phyloP scores from a whole-genome alignment of 1,284 basidiomycete genomes.

The Apiotrichum gracile region DNA sequence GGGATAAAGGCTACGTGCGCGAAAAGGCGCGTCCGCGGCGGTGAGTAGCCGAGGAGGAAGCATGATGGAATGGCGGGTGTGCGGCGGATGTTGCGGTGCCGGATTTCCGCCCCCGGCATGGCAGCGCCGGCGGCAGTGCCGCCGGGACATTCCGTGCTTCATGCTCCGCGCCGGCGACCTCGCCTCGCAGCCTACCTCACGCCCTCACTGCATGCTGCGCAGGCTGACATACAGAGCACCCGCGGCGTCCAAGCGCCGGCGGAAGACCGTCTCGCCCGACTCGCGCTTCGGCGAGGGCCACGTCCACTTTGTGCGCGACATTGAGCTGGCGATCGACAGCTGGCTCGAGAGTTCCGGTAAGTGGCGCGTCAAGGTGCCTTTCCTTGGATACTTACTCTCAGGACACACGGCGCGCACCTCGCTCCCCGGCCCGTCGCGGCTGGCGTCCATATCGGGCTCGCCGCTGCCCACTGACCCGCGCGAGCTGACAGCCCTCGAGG shows the following conservation, averaged over 20 bases:
- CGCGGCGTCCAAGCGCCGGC: conserved; percentile 14
- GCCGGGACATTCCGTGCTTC: too few species aligned
- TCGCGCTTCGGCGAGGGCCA: conserved; percentile 12
- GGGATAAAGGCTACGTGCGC: conserved; percentile 18
- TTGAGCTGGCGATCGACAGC: conserved; percentile 15
- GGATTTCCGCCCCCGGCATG: too few species aligned
- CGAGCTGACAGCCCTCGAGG: conserved; percentile 11
- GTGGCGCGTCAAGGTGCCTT: background rate
- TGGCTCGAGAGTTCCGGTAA: conserved; percentile 17
- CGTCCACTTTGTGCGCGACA: conserved; percentile 14
- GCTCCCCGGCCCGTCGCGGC: conserved; percentile 8
- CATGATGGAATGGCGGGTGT: background rate
- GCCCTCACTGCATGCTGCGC: too few species aligned
- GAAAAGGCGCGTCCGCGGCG: conserved; percentile 23
- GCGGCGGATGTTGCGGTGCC: too few species aligned
- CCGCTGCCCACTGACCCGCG: background rate
- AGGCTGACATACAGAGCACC: conserved; percentile 12
- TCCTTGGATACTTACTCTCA: conserved; percentile 5
- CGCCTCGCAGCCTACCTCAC: too few species aligned
- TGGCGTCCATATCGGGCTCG: background rate
- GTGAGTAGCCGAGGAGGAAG: conserved; percentile 12
- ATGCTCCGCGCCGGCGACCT: too few species aligned
- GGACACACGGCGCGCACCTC: conserved; percentile 12
- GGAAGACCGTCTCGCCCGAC: conserved; percentile 11
- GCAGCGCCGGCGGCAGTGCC: too few species aligned